Evolutionary conservation across 371 early-diverging fungal species (phyloP), one percentile per base, ranked within the genome.

Genomic region (Mucor piriformis): DNA sequence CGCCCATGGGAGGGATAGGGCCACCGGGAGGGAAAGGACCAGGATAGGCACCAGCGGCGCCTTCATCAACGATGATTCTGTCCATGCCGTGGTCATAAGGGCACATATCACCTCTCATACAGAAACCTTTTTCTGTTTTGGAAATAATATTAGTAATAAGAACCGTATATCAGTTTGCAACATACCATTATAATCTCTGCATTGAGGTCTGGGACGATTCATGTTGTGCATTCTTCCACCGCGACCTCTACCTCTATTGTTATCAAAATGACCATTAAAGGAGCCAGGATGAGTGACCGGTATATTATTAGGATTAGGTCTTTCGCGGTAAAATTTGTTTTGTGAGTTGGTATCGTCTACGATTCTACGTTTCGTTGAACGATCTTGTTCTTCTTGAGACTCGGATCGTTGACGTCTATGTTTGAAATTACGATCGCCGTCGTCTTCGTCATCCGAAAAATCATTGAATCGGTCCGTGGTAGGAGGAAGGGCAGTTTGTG

Each of bases 21-120:
- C 55, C 60, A 25, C 58, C 61, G 44, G 55, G 63, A 24, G 66
- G 68, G 20, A 61, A 24, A 32, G 70, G 47, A 13, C 54, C 57
- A 42, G 71, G 59, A 23, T 72, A 71, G 27, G 67, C 67, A 2
- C 40, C 42, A 44, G 63, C 62, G 2, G 63, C 62, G 2, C 73
- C 57, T 15, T 89, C 88, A 53, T 90, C 90, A 0, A 89, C 81
- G 29, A 90, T 85, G 35, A 91, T 90, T 61, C 86, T 74, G 64
- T 91, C 91, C 13, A 74, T 76, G 20, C 88, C 88, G 65, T 94
- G 94, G 57, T 91, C 90, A 64, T 80, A 94, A 0, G 87, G 89
- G 57, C 94, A 94, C 59, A 81, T 69, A 43, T 92, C 90, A 7
- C 93, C 94, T 34, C 92, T 87, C 76, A 88, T 76, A 64, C 94